phyloP scores from a whole-genome alignment of 306 rosid species.

The Canavalia ensiformis region DNA sequence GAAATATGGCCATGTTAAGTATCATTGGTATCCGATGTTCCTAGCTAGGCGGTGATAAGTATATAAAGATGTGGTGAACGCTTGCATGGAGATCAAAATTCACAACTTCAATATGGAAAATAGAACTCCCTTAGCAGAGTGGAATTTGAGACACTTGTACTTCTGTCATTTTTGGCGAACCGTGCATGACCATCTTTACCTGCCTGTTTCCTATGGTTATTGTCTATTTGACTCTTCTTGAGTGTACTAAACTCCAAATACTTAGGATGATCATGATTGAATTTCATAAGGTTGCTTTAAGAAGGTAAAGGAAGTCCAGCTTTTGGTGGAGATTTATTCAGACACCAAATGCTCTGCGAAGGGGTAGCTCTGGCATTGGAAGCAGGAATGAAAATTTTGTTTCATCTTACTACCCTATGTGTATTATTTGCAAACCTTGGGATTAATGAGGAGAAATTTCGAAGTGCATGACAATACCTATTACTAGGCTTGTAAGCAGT shows the following conservation, averaged over 20 bases:
- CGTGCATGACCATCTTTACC: conserved; percentile 13
- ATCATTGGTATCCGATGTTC: too few species aligned
- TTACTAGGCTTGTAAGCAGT: conserved; percentile 35
- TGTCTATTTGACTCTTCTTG: not conserved
- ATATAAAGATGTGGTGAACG: too few species aligned
- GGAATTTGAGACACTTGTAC: conserved; percentile 18
- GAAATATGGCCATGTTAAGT: too few species aligned
- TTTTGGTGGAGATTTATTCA: conserved; percentile 7
- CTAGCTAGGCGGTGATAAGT: too few species aligned
- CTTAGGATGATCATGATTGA: not conserved
- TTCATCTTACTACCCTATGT: conserved; percentile 9
- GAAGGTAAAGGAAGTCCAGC: not conserved
- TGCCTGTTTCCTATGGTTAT: not conserved
- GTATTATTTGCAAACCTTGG: conserved; percentile 23
- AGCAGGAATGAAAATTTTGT: conserved; percentile 16
- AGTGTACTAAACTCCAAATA: not conserved
- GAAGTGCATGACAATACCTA: conserved; percentile 34
- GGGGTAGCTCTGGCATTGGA: conserved; percentile 19
- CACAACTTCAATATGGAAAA: conserved; percentile 37
- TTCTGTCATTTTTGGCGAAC: conserved; percentile 6
- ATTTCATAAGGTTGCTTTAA: conserved; percentile 26
- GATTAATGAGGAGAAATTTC: conserved; percentile 32
- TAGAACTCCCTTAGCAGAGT: conserved; percentile 46
- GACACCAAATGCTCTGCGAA: conserved; percentile 1
- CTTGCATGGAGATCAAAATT: too few species aligned